Conservation (phyloP, 495 filamentous ascomycete genomes). For the Aspergillus homomorphus region DNA sequence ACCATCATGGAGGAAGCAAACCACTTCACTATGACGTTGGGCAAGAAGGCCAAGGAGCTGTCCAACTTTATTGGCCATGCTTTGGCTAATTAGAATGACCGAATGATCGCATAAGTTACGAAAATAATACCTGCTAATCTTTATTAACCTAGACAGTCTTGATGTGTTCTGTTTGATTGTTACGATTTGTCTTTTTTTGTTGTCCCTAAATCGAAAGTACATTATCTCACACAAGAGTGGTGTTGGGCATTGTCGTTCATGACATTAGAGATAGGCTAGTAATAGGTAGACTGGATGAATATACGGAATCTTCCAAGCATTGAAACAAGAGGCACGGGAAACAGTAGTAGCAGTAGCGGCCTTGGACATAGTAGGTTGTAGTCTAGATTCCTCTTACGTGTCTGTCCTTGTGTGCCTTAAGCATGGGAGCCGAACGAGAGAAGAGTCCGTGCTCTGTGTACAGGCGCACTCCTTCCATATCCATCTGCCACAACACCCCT, state of each 20-base stretch:
- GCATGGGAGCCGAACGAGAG: too few relatives aligned
- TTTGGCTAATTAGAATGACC: not conserved
- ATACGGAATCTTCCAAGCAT: too few relatives aligned
- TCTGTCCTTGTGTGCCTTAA: too few relatives aligned
- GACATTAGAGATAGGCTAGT: too few relatives aligned
- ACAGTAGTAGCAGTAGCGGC: too few relatives aligned
- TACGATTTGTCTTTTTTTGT: not conserved
- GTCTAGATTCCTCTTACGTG: too few relatives aligned
- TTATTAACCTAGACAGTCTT: not conserved
- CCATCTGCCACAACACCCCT: too few relatives aligned
- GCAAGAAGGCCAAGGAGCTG: constrained; percentile 37
- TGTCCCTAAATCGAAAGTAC: not conserved
- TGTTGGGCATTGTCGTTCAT: not conserved
- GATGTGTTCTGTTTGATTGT: constrained; percentile 1
- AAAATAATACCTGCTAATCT: not conserved
- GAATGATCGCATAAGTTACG: not conserved
- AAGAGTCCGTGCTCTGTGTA: too few relatives aligned
- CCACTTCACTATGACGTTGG: constrained; percentile 43
- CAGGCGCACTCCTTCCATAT: too few relatives aligned
- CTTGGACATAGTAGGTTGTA: too few relatives aligned
- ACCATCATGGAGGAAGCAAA: constrained; percentile 40
- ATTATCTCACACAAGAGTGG: not conserved
- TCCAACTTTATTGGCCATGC: constrained; percentile 30
- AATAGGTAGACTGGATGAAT: too few relatives aligned
- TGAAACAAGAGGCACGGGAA: too few relatives aligned